These are phyloP conservation scores for Hericium coralloides DNA, from an alignment of 768 basidiomycete genomes.

Conservation along the genomic window DNA sequence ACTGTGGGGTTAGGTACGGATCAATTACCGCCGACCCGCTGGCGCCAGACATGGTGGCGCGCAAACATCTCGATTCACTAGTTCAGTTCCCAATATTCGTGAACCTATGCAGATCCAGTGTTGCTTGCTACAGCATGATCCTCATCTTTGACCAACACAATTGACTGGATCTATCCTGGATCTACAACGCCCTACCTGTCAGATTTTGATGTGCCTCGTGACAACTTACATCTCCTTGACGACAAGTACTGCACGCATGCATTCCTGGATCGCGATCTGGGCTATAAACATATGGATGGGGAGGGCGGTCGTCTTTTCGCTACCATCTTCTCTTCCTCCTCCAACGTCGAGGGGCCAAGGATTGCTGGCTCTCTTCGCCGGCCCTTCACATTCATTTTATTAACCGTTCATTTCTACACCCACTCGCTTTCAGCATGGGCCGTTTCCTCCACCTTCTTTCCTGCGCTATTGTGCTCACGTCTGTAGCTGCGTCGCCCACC, in stretches of 20 bases:
- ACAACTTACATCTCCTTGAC: constrained; percentile 2
- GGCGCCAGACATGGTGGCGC: too few species aligned
- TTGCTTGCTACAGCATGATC: too few species aligned
- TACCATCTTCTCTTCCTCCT: constrained; percentile 17
- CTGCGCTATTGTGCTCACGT: constrained; percentile 13
- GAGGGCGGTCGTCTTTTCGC: constrained; percentile 1
- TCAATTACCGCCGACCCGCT: too few species aligned
- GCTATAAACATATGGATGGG: not conserved
- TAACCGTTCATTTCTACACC: constrained; percentile 14
- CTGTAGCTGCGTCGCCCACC: constrained; percentile 5
- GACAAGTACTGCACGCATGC: not conserved
- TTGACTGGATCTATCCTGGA: too few species aligned
- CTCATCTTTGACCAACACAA: too few species aligned
- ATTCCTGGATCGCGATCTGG: not conserved
- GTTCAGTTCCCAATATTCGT: too few species aligned
- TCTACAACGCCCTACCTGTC: too few species aligned
- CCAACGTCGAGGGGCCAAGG: not conserved
- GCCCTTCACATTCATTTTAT: constrained; percentile 11
- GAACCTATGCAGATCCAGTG: too few species aligned
- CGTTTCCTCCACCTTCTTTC: constrained; percentile 20
- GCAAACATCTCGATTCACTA: too few species aligned
- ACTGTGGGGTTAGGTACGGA: too few species aligned
- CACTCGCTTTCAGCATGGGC: constrained; percentile 14
- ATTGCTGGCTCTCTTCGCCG: constrained; percentile 18
- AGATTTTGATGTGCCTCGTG: not conserved